Conservation (phyloP, 176 grass and related monocot species). For the Musa acuminata region DNA sequence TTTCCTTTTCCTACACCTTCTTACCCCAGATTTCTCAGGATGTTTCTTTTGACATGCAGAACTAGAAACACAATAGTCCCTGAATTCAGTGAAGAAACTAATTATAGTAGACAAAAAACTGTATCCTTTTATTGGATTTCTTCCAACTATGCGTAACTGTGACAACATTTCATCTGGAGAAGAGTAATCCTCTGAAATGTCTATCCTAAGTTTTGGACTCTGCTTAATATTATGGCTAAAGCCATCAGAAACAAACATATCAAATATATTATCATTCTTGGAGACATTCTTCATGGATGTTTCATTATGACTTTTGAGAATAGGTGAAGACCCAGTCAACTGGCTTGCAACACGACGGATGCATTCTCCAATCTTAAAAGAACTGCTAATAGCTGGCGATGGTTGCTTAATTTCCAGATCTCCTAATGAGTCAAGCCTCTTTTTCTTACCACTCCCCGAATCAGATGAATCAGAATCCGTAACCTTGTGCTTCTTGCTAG, state of each 20-base stretch:
- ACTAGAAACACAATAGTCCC: constrained; percentile 56
- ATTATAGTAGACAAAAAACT: constrained; percentile 30
- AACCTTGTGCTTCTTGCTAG: constrained; percentile 11
- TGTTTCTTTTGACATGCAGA: constrained; percentile 44
- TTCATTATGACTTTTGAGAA: constrained; percentile 39
- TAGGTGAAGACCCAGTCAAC: constrained; percentile 63
- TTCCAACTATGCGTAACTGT: constrained; percentile 48
- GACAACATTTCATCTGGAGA: constrained; percentile 49
- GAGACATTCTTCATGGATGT: constrained; percentile 33
- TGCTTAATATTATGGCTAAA: constrained; percentile 33
- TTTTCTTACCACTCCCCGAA: constrained; percentile 42
- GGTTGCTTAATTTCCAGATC: constrained; percentile 36
- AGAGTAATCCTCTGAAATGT: constrained; percentile 43
- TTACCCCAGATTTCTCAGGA: constrained; percentile 41
- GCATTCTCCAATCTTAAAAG: constrained; percentile 95
- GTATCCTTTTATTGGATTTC: constrained; percentile 46
- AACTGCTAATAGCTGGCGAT: constrained; percentile 44
- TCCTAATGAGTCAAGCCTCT: constrained; percentile 37
- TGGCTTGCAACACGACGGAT: constrained; percentile 87
- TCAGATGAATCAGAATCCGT: constrained; percentile 36
- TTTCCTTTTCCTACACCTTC: constrained; percentile 70
- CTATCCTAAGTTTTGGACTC: constrained; percentile 49
- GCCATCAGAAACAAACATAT: constrained; percentile 68
- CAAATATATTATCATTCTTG: constrained; percentile 66
- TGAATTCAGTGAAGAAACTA: constrained; percentile 75